Evolutionary conservation across 352 stramenopile species (phyloP).

Genomic region (Globisporangium parvum): DNA sequence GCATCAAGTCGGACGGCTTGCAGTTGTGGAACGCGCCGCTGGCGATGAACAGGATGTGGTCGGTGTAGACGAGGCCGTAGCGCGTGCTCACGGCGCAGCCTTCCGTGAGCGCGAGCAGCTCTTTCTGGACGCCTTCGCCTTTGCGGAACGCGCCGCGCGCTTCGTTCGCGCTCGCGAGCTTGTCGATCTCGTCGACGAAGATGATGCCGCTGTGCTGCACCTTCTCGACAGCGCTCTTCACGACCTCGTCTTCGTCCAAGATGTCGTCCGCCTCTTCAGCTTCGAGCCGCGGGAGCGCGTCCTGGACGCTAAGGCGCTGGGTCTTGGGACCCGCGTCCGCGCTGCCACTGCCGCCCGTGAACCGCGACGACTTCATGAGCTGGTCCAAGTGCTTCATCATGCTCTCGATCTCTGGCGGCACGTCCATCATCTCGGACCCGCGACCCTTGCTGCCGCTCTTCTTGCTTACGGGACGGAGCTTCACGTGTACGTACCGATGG

Average conservation of each 20-base stretch:
- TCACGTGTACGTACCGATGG: slow-evolving; percentile 43
- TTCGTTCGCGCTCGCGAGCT: slow-evolving; percentile 92
- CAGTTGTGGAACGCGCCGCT: slow-evolving; percentile 95
- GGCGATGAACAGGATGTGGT: slow-evolving; percentile 99
- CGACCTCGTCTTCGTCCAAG: slow-evolving; percentile 70
- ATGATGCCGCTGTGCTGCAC: slow-evolving; percentile 98
- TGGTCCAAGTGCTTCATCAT: slow-evolving; percentile 76
- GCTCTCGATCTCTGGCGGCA: slow-evolving; percentile 72
- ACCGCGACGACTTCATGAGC: slow-evolving; percentile 48
- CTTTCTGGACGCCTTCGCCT: slow-evolving; percentile 97
- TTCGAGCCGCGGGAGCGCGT: slow-evolving; percentile 64
- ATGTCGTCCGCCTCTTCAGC: slow-evolving; percentile 68
- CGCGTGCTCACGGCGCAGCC: slow-evolving; percentile 94
- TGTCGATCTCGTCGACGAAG: slow-evolving; percentile 99
- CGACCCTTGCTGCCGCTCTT: slow-evolving; percentile 17
- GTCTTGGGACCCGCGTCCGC: slow-evolving; percentile 24
- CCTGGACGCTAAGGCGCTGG: slow-evolving; percentile 66
- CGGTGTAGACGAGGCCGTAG: slow-evolving; percentile 93
- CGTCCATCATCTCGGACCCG: slow-evolving; percentile 65
- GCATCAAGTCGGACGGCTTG: slow-evolving; percentile 97
- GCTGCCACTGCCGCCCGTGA: slow-evolving; percentile 16
- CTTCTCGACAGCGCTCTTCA: slow-evolving; percentile 69
- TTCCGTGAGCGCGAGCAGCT: slow-evolving; percentile 98
- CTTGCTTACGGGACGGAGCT: slow-evolving; percentile 42
- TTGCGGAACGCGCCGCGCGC: slow-evolving; percentile 84